Conservation (phyloP, 83 land plant genomes). For the Thuja plicata region DNA sequence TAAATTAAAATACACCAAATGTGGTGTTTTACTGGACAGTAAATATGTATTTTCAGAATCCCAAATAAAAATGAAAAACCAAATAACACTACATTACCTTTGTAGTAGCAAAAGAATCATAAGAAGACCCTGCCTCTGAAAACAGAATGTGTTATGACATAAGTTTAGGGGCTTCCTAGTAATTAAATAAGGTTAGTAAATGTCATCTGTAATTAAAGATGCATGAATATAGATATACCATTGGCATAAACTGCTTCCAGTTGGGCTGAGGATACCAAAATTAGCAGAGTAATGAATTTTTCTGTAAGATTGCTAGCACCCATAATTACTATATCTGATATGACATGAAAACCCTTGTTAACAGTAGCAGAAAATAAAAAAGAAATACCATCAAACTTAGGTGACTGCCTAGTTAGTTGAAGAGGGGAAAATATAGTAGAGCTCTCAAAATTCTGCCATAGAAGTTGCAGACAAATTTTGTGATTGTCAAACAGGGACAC, state of each 20-base stretch:
- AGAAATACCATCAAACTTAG: neutral
- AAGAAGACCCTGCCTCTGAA: neutral
- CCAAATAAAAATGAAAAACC: neutral
- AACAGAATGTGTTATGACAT: neutral
- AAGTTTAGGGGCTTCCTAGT: neutral
- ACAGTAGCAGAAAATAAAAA: neutral
- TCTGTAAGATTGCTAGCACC: neutral
- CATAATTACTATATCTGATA: neutral
- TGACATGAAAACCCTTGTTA: neutral
- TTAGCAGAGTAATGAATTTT: neutral
- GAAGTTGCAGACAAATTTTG: too few relatives aligned
- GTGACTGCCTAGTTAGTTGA: too few relatives aligned
- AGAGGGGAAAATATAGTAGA: too few relatives aligned
- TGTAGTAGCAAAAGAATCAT: constrained; percentile 7
- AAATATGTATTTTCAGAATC: neutral
- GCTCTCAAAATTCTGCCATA: too few relatives aligned
- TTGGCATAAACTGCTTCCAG: neutral
- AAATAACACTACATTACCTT: neutral
- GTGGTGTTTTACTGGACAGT: neutral
- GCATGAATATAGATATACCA: neutral
- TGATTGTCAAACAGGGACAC: too few relatives aligned
- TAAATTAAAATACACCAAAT: neutral
- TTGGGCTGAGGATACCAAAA: neutral
- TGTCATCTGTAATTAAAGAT: neutral
- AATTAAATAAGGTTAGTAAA: neutral